Evolutionary conservation across 306 rosid genomes (phyloP), one percentile per base, ranked within the genome.

Genomic region (Hippophae rhamnoides): DNA sequence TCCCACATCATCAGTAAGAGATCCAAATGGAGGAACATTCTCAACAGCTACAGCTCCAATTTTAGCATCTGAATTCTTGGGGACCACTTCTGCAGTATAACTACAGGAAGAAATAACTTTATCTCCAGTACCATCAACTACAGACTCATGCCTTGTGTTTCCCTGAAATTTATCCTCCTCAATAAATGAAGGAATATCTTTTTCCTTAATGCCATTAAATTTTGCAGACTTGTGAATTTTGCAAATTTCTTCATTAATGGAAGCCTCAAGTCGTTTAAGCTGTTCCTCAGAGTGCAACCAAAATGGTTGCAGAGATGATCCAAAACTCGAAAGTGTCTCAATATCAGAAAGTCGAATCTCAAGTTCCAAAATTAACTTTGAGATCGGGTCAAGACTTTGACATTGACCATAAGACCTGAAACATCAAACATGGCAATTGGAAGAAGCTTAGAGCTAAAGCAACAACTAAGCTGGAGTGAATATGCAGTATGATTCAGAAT

Each of bases 331-430:
- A 55, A 88, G 89, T 43, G 94, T 73, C 79, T 73, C 77, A 55
- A 83, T 55, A 86, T 93, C 99, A 60, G 81, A 76, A 46, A 88
- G 90, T 70, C 99, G 79, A 51, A 84, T 84, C 78, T 86, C 95
- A 75, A 86, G 59, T 86, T 93, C 99, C 64, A 74, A 56, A 41
- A 81, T 77, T 58, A 69, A 84, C 60, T 76, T 84, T 13, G 82
- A 69, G 60, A 84, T 66, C 52, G 56, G 66, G 57, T 77, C 86
- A 68, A 53, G 58, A 57, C 63, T 73, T 54, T 72, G 86, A 43
- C 71, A 9, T 40, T 48, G 60, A 57, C 60, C 80, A 51, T 76
- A 71, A 38, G 82, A 73, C 84, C 99, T 93, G 94, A 71, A 61
- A 51, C 54, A 58, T 48, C 72, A 41, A 43, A 18, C 23, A 50